A percentile compares a stretch with the other conserved stretches of the same genome.
Evolutionary conservation across 129 eudicot species (phyloP).

Genomic region (Ambrosia artemisiifolia): DNA sequence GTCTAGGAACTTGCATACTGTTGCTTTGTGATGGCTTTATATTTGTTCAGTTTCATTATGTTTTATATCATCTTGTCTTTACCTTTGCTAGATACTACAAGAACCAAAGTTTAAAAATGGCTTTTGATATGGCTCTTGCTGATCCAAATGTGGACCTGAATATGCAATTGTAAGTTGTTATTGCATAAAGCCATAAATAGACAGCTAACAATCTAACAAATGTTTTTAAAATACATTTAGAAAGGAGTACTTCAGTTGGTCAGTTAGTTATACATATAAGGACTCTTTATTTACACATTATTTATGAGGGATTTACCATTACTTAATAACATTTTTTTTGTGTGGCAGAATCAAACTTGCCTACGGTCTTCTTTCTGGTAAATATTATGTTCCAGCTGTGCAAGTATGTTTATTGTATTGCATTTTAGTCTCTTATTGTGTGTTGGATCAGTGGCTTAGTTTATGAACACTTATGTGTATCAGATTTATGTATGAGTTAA

Average conservation of each 20-base stretch:
- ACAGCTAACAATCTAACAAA: not conserved
- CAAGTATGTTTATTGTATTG: constrained; percentile 46
- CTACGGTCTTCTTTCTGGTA: constrained; percentile 87
- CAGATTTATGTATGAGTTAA: too few species aligned
- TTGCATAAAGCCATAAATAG: not conserved
- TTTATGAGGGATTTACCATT: not conserved
- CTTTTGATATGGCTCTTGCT: constrained; percentile 78
- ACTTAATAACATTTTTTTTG: not conserved
- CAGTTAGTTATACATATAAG: not conserved
- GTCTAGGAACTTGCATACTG: constrained; percentile 10
- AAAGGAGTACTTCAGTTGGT: not conserved
- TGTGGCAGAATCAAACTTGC: constrained; percentile 75
- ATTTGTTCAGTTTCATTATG: not conserved
- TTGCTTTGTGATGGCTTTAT: not conserved
- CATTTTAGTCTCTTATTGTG: constrained; percentile 4
- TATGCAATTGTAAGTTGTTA: constrained; percentile 72
- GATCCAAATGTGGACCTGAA: constrained; percentile 98
- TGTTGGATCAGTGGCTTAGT: too few species aligned
- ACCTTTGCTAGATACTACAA: constrained; percentile 51
- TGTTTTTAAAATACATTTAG: not conserved
- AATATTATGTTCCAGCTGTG: constrained; percentile 64
- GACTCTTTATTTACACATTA: constrained; percentile 6
- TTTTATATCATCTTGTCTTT: constrained; percentile 5
- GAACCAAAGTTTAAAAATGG: constrained; percentile 59
- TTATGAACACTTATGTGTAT: too few species aligned